Evolutionary conservation across 1,284 basidiomycete species (phyloP).

Genomic region (Melampsora occidentalis): DNA sequence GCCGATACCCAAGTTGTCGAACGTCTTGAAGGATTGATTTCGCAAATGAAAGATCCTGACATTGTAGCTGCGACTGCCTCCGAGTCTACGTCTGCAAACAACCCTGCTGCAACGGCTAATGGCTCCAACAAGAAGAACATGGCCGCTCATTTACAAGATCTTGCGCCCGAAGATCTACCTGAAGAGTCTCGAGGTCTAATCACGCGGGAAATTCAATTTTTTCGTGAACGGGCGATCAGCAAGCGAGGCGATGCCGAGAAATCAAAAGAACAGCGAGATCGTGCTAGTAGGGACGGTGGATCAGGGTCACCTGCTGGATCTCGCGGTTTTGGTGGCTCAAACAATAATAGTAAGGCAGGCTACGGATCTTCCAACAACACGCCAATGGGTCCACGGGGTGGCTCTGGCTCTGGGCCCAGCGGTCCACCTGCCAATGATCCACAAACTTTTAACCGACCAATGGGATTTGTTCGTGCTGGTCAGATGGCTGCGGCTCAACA

Average conservation of each 20-base stretch:
- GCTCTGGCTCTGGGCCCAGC: neutral
- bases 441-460: conserved; percentile 29
- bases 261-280: conserved; percentile 43
- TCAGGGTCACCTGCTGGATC: conserved; percentile 35
- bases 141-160: conserved; percentile 49
- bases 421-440: conserved; percentile 3
- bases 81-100: conserved; percentile 15
- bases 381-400: conserved; percentile 29
- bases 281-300: conserved; percentile 43
- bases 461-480: conserved; percentile 43
- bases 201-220: conserved; percentile 51
- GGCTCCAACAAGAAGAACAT: conserved; percentile 24
- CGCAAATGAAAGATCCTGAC: conserved; percentile 43
- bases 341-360: conserved; percentile 22
- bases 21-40: conserved; percentile 41
- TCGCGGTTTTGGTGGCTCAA: conserved; percentile 28
- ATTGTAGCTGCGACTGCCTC: conserved; percentile 33
- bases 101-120: conserved; percentile 19
- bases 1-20: conserved; percentile 41
- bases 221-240: conserved; percentile 51
- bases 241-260: conserved; percentile 45
- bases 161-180: conserved; percentile 51
- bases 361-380: conserved; percentile 43
- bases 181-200: conserved; percentile 49
- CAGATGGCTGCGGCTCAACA: conserved; percentile 35